Percentiles rank a stretch among this genome's conserved stretches.
phyloP scores from a whole-genome alignment of 140 eudicot genomes.

The Cichorium intybus region DNA sequence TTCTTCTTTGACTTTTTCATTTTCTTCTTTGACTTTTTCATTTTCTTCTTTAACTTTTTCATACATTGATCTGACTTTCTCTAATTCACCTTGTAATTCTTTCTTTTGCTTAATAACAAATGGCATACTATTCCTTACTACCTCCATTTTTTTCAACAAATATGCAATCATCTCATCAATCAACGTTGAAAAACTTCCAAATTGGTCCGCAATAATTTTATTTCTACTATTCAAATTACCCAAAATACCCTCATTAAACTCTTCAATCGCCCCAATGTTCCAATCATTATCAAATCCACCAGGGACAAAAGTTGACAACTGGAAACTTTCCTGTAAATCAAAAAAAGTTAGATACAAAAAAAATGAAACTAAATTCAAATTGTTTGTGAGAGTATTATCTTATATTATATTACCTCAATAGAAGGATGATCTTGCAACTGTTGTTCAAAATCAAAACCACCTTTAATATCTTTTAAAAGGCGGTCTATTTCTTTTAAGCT shows the following conservation, averaged over 20 bases:
- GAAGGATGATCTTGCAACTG: constrained; percentile 33
- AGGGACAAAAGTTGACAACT: constrained; percentile 32
- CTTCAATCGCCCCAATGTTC: constrained; percentile 34
- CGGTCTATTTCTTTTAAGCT: constrained; percentile 57
- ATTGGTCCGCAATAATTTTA: constrained; percentile 45
- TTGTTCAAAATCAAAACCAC: constrained; percentile 41
- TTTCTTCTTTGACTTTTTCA: constrained; percentile 33
- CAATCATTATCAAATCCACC: constrained; percentile 26
- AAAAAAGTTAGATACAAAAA: constrained; percentile 3
- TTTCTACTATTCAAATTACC: constrained; percentile 47
- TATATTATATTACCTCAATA: constrained; percentile 46
- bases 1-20: constrained; percentile 52
- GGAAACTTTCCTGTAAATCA: constrained; percentile 53
- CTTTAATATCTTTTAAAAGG: constrained; percentile 47
- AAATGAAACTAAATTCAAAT: background rate
- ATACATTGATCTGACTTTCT: constrained; percentile 35
- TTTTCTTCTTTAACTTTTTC: constrained; percentile 56
- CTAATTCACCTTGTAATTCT: constrained; percentile 46
- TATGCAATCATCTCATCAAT: constrained; percentile 58
- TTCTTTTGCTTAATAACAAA: constrained; percentile 33
- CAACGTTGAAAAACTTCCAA: constrained; percentile 43
- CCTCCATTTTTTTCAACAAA: constrained; percentile 38
- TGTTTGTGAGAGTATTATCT: background rate
- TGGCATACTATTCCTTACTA: constrained; percentile 39
- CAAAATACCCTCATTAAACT: constrained; percentile 48